Percentiles rank a stretch among this genome's conserved stretches.
Evolutionary conservation across 495 filamentous ascomycete species (phyloP).

Genomic region (Hypoxylon fragiforme): DNA sequence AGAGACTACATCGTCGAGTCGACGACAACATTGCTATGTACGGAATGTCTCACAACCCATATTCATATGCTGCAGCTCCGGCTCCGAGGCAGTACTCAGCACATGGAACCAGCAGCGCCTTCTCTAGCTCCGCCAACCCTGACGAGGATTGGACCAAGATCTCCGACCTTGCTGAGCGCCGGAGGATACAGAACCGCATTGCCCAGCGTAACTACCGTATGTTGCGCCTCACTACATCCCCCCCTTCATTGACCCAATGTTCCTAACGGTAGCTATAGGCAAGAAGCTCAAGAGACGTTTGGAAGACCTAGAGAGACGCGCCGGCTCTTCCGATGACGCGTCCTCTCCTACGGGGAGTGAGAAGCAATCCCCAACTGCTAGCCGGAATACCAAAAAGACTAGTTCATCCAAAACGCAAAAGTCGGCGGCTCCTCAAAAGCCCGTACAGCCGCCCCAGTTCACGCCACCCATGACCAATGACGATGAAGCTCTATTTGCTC

Average conservation of each 20-base stretch:
- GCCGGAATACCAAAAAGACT: conserved; percentile 53
- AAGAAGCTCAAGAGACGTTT: conserved; percentile 98
- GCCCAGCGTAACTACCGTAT: conserved; percentile 97
- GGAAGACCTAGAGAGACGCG: conserved; percentile 92
- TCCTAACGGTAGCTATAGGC: conserved; percentile 57
- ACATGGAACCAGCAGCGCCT: conserved; percentile 89
- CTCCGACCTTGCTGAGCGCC: conserved; percentile 90
- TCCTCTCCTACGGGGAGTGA: conserved; percentile 52
- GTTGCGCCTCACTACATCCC: conserved; percentile 44
- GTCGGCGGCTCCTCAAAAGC: conserved; percentile 42
- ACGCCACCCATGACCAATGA: conserved; percentile 61
- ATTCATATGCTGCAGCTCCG: conserved; percentile 44
- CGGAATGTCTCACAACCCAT: conserved; percentile 50
- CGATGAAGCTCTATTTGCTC: conserved; percentile 53
- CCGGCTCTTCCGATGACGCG: conserved; percentile 76
- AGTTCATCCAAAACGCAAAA: conserved; percentile 49
- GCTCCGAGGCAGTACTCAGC: conserved; percentile 63
- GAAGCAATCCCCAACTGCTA: conserved; percentile 53
- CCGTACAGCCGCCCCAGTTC: conserved; percentile 69
- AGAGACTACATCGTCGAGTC: neutral
- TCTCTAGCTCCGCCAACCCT: conserved; percentile 93
- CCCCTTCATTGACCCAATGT: neutral
- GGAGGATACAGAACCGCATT: conserved; percentile 96
- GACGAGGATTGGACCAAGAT: conserved; percentile 99
- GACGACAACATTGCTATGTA: conserved; percentile 41